Base-by-base conservation (phyloP, 441 rosid species). In the Populus hybrid region DNA sequence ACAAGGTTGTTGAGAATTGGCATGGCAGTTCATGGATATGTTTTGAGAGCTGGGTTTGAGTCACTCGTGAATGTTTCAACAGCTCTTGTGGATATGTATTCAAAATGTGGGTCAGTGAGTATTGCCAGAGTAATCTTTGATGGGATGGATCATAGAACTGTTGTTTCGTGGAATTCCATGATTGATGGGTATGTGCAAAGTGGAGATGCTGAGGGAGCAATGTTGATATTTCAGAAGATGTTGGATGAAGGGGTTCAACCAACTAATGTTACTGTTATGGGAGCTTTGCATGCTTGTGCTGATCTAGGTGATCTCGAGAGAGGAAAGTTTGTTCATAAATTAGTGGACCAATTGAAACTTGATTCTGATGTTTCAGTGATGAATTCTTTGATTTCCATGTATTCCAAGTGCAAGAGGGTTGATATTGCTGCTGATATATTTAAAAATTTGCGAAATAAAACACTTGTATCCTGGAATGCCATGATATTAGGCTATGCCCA, bases 401-500 rank as follows among this genome's bases (percentile, higher is more conserved):
- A 93, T 77, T 85, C 85, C 53, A 95, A 91, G 83, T 93, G 96
- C 16, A 90, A 90, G 83, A 86, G 90, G 84, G 81, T 89, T 80
- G 86, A 77, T 78, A 87, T 89, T 71, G 92, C 99, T 35, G 82
- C 87, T 68, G 68, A 80, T 76, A 74, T 91, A 42, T 95, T 95
- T 78, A 81, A 88, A 78, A 86, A 83, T 36, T 85, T 91, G 26
- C 85, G 71, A 67, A 89, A 82, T 70, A 92, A 78, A 82, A 91
- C 89, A 71, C 80, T 86, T 23, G 90, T 95, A 35, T 91, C 98
- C 1, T 95, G 98, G 98, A 91, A 94, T 8, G 94, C 98, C 12
- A 93, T 93, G 90, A 88, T 93, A 78, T 87, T 93, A 66, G 94
- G 99, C 29, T 91, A 87, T 84, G 92, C 94, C 64, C 99, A 93